Evolutionary conservation across 257 asterid genomes (phyloP).

Genomic region (Mentha longifolia): DNA sequence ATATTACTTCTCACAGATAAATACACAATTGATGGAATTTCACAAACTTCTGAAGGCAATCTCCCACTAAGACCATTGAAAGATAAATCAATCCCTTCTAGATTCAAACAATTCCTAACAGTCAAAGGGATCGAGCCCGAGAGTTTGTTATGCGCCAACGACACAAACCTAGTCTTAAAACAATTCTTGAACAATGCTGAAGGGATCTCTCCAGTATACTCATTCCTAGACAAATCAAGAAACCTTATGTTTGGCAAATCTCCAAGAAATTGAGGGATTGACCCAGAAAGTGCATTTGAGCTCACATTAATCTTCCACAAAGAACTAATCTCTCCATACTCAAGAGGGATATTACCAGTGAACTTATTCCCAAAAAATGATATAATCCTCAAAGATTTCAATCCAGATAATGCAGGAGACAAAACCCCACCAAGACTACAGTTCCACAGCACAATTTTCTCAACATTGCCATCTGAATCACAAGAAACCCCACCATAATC

Average conservation of each 20-base stretch:
- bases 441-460: constrained; percentile 80
- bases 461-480: constrained; percentile 81
- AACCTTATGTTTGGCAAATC: constrained; percentile 73
- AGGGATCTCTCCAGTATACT: constrained; percentile 69
- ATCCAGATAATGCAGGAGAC: constrained; percentile 72
- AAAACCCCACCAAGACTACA: constrained; percentile 75
- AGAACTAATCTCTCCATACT: constrained; percentile 65
- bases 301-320: constrained; percentile 92
- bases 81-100: constrained; percentile 93
- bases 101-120: constrained; percentile 65
- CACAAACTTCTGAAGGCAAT: constrained; percentile 67
- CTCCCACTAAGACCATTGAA: constrained; percentile 66
- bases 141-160: constrained; percentile 74
- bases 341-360: constrained; percentile 70
- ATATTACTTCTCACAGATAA: constrained; percentile 79
- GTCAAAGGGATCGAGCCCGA: constrained; percentile 77
- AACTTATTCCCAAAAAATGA: constrained; percentile 80
- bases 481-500: constrained; percentile 73
- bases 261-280: constrained; percentile 87
- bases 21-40: constrained; percentile 27
- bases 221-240: constrained; percentile 90
- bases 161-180: constrained; percentile 61
- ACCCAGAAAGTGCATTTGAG: constrained; percentile 87
- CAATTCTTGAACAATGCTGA: constrained; percentile 76
- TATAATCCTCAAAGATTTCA: constrained; percentile 68